Evolutionary conservation across 192 early-diverging fungal species (phyloP), one percentile per base, ranked within the genome.

Genomic region (Powellomyces hirtus): DNA sequence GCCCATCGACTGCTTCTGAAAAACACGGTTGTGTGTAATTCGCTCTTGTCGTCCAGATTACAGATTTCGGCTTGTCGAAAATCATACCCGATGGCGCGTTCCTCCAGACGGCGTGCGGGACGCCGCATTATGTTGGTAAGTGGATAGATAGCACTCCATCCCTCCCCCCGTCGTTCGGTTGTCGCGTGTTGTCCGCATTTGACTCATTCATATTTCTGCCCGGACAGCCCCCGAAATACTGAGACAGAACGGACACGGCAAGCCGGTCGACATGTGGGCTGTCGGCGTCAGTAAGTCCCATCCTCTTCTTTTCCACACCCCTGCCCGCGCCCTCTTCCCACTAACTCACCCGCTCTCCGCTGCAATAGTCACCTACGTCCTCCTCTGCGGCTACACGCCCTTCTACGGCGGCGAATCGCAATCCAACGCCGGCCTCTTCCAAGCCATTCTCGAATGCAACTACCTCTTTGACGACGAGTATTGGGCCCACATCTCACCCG

Each of bases 21-120:
- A n/a, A n/a, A n/a, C n/a, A n/a, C n/a, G n/a, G n/a, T n/a, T n/a
- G n/a, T n/a, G n/a, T n/a, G n/a, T n/a, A n/a, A n/a, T n/a, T n/a
- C n/a, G n/a, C n/a, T n/a, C n/a, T n/a, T n/a, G n/a, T n/a, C n/a
- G 36, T 44, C 14, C 38, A 70, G 67, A 79, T 92, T 59, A 87
- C 88, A 11, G 90, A 92, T 67, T 92, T 91, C 77, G 90, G 90
- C 14, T 68, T 92, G 36, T 87, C 90, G 40, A 87, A 84, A 42
- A 79, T 86, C n/a, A 62, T 88, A 14, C 73, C 74, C 29, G 73
- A 84, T 13, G 81, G 83, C 50, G 79, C 84, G 35, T 77, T 89
- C 29, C 71, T 90, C 18, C 80, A 79, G 67, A 91, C 88, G 11
- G 78, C 88, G 5, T 92, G 89, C 64, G 82, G 82, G 6, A 76